Conservation (phyloP, 768 basidiomycete genomes). For the Trametes cingulata region DNA sequence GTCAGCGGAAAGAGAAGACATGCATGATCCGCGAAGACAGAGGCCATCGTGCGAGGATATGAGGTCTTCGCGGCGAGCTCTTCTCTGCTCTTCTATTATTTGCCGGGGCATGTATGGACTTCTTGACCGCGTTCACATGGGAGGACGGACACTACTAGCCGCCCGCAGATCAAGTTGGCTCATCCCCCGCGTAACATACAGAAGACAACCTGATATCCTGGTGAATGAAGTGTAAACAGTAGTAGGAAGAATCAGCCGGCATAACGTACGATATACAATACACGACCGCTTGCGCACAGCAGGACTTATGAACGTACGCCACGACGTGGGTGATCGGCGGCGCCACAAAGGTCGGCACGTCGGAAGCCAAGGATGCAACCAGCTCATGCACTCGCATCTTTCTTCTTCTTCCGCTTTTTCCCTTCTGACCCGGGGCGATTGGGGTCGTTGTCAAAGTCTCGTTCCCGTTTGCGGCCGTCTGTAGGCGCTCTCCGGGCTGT, state of each 20-base stretch:
- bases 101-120: no score
- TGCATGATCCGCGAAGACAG: no score
- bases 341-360: not conserved
- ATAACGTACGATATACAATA: constrained; percentile 7
- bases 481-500: not conserved
- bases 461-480: constrained; percentile 16
- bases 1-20: no score
- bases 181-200: not conserved
- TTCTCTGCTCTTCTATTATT: no score
- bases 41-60: no score
- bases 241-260: not conserved
- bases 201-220: not conserved
- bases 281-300: not conserved
- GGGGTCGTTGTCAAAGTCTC: constrained; percentile 3
- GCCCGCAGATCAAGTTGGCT: no score
- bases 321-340: not conserved
- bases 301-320: not conserved
- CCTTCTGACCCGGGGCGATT: constrained; percentile 10
- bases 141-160: no score
- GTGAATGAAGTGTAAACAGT: not conserved
- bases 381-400: constrained; percentile 5
- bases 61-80: no score
- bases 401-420: constrained; percentile 27
- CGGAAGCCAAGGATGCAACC: no score
- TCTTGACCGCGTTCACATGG: no score